Base-by-base conservation (phyloP, 164 flowering plant genomes). In the Vitis riparia region DNA sequence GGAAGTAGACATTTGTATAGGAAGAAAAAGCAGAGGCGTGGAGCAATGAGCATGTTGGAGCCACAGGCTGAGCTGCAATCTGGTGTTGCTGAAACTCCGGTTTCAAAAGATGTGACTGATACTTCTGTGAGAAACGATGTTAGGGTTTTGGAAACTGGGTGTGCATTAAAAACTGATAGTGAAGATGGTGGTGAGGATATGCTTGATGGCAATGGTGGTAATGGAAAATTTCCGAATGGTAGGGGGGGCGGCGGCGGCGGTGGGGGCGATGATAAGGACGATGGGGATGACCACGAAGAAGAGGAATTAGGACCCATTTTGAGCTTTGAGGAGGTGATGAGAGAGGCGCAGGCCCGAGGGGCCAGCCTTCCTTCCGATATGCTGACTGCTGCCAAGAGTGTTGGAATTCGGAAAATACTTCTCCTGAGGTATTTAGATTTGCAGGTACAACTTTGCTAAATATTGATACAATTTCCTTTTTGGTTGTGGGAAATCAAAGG, bases 321-420 rank as follows among this genome's bases (percentile, higher is more conserved):
- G 84, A 87, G 79, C 73, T 89, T 81, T 68, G 94, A 88, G 27
- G 94, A 90, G 70, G 91, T 92, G 65, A 80, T 90, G 61, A 87
- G 76, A 44, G 96, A 89, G 81, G 64, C 77, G 2, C 85, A 91
- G 73, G 84, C 84, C 51, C 82, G 85, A 13, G 94, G 98, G 12
- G 94, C 80, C 5, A 81, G 55, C 56, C 91, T 93, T 76, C 98
- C 98, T 19, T 65, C 72, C 0, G 97, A 91, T 79, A 90, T 93
- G 96, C 66, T 94, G n/a, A 90, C 90, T 79, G 97, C 98, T 30
- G 97, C 98, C 0, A 89, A 88, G 75, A 79, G 76, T 29, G 68
- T 69, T 9, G 98, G 97, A n/a, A 81, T 94, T 60, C 87, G 97
- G 16, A 71, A 78, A 69, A 62, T 89, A 63, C 78, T 94, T 75